Base-by-base conservation (phyloP, 177 flowering plant genomes). In the Vitis hybrid region DNA sequence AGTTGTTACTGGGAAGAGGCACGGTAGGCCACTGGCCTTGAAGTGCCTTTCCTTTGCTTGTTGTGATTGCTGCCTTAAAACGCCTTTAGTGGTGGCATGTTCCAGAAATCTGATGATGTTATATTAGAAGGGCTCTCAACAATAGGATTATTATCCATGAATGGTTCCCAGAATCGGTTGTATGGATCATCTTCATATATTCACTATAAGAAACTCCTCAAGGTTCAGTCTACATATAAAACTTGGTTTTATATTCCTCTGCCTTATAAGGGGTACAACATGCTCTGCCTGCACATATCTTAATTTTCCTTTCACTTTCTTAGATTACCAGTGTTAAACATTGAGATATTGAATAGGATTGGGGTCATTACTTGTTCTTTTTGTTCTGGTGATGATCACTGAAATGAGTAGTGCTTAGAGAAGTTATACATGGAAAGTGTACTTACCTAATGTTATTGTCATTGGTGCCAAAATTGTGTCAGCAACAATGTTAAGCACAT, bases 91-190 rank as follows among this genome's bases (percentile, higher is more conserved):
- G 99, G 99, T 17, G 99, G 99, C 0, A 68, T 5, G 80, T 96
- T 92, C 99, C 99, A 96, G 63, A 92, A 92, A 11, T 77, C 83
- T 4, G 86, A 77, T 3, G 92, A 11, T 9, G 72, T 81, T 50
- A 92, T 66, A 13, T 74, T 81, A 20, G 85, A 72, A 1, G 85
- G 82, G 78, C 84, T 77, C 9, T 17, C 14, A 1, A 85, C 93
- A 0, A 69, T 62, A 0, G 91, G 92, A 70, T 87, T 88, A 0
- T 68, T 41, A 61, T 88, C 91, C 59, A 17, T 75, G 77, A 83
- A 92, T 3, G 90, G 85, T 30, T 92, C 88, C 99, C 99, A 96
- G 58, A 78, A 68, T 50, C 97, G 90, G 76, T 96, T 83, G 83
- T 73, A 94, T 51, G 71, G 73, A 76, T 96, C 99, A 78, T 96